Conservation (phyloP, 129 eudicot species). For the Centaurea solstitialis region DNA sequence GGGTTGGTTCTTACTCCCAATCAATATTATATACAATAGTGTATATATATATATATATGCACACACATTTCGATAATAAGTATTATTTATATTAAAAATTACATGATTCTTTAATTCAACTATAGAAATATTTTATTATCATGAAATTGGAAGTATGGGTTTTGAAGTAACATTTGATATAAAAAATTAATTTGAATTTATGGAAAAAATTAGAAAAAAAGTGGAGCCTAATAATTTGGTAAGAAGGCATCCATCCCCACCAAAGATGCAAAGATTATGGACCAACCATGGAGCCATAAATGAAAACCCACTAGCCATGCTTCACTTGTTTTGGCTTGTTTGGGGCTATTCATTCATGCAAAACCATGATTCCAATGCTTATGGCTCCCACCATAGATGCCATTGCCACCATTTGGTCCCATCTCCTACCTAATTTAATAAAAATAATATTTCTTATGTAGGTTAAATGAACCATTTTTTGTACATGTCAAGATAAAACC, state of each 20-base stretch:
- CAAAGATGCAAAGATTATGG: slow-evolving; percentile 38
- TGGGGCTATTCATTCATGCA: slow-evolving; percentile 14
- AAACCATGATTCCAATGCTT: slow-evolving; percentile 30
- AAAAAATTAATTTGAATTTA: background rate
- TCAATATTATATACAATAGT: background rate
- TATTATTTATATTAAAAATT: background rate
- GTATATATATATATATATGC: background rate
- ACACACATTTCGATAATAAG: background rate
- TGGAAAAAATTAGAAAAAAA: background rate
- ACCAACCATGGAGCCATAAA: slow-evolving; percentile 40
- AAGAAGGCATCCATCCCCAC: slow-evolving; percentile 27
- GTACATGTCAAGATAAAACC: background rate
- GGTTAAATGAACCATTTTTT: background rate
- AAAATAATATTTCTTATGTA: background rate
- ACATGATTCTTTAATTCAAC: background rate
- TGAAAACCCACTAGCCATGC: slow-evolving; percentile 38
- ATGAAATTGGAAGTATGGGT: background rate
- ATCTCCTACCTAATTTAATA: background rate
- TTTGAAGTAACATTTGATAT: background rate
- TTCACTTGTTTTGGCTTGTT: slow-evolving; percentile 27
- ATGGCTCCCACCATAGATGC: slow-evolving; percentile 40
- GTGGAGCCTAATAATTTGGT: slow-evolving; percentile 30
- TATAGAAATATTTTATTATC: background rate
- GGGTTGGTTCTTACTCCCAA: slow-evolving; percentile 32
- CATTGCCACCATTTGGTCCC: slow-evolving; percentile 23